Evolutionary conservation across 2,329 filamentous ascomycete genomes (phyloP).

Genomic region (Leptographium radiaticola): DNA sequence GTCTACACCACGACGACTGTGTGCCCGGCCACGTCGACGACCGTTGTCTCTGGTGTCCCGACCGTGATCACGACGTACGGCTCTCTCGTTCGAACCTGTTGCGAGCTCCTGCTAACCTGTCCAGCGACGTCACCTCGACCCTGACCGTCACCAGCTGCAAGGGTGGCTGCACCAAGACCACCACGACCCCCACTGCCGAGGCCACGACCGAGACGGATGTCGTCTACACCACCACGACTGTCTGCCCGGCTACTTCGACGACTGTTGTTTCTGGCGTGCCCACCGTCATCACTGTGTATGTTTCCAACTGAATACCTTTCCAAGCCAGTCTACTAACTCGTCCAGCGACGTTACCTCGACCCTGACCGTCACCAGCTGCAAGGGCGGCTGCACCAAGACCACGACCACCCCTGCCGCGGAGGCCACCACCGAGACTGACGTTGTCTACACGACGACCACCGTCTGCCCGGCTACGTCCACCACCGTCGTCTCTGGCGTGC

Average conservation of each 20-base stretch:
- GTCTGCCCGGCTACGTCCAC: conserved; percentile 27
- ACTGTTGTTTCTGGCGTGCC: background rate
- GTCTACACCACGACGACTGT: background rate
- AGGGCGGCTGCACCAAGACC: conserved; percentile 17
- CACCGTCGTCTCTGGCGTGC: conserved; percentile 24
- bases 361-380: conserved; percentile 27
- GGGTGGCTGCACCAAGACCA: conserved; percentile 16
- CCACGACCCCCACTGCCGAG: conserved; percentile 10
- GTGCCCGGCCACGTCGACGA: conserved; percentile 16
- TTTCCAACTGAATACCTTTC: background rate
- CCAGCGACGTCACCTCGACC: conserved; percentile 28
- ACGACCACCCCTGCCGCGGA: background rate
- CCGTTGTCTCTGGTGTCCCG: background rate
- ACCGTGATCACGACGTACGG: background rate
- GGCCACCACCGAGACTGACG: background rate
- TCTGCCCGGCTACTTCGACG: conserved; percentile 15
- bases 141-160: conserved; percentile 27
- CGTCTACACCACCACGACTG: background rate
- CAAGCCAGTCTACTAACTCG: background rate
- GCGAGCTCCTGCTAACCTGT: background rate
- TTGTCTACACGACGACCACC: background rate
- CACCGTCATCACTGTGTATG: background rate
- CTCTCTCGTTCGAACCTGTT: background rate
- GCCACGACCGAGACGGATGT: conserved; percentile 6
- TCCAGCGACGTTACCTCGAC: conserved; percentile 25